Evolutionary conservation across 2,329 filamentous ascomycete species (phyloP).

Genomic region (Cercospora sp.): DNA sequence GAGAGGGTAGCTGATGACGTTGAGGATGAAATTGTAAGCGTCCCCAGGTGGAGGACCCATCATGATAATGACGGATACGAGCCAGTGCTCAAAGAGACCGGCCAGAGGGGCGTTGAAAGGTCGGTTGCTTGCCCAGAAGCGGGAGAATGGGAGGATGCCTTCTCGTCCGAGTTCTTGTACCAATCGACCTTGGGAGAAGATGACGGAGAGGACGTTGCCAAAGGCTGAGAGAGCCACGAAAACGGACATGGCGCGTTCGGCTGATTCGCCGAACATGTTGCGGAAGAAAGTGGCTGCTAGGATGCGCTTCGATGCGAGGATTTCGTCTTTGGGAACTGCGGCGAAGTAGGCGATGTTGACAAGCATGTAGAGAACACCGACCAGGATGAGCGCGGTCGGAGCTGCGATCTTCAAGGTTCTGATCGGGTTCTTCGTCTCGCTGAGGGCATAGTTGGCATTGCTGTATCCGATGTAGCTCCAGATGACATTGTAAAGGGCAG

Average conservation of each 20-base stretch:
- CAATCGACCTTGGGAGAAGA: conserved; percentile 56
- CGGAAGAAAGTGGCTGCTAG: conserved; percentile 35
- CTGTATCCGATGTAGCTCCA: conserved; percentile 69
- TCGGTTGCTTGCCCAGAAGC: conserved; percentile 59
- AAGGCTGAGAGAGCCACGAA: conserved; percentile 57
- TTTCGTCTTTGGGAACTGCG: conserved; percentile 33
- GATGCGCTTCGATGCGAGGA: conserved; percentile 23
- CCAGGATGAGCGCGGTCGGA: conserved; percentile 38
- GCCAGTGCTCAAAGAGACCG: conserved; percentile 29
- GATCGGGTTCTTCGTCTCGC: conserved; percentile 45
- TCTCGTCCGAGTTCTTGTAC: conserved; percentile 64
- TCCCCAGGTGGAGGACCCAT: conserved; percentile 66
- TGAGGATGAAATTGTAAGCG: conserved; percentile 59
- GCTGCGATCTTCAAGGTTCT: conserved; percentile 41
- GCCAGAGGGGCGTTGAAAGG: conserved; percentile 40
- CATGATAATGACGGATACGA: conserved; percentile 64
- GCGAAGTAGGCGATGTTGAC: conserved; percentile 39
- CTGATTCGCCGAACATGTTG: conserved; percentile 57
- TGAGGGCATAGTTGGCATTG: conserved; percentile 60
- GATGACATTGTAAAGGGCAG: conserved; percentile 69
- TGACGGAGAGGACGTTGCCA: conserved; percentile 59
- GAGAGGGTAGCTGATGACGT: conserved; percentile 64
- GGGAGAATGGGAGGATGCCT: conserved; percentile 54
- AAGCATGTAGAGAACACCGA: conserved; percentile 30
- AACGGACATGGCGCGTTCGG: conserved; percentile 52